These are phyloP conservation scores for Barnettozyma hawaiiensis DNA, from an alignment of 1,139 yeast genomes.

Conservation along the genomic window DNA sequence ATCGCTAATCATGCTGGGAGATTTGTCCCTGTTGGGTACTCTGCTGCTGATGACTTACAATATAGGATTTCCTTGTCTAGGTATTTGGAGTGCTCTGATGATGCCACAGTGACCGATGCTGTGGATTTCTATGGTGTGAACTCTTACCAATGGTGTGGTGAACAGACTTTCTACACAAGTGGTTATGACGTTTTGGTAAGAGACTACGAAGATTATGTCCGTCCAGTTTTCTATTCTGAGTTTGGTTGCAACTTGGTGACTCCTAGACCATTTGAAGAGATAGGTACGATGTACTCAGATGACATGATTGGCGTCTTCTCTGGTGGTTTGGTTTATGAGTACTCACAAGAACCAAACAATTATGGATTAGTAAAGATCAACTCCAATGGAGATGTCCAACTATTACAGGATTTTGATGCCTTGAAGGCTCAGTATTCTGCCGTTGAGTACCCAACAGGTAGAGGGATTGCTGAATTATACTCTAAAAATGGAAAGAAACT, in stretches of 20 bases:
- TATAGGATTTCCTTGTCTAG: slow-evolving; percentile 72
- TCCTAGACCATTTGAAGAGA: slow-evolving; percentile 81
- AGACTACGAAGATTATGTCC: slow-evolving; percentile 60
- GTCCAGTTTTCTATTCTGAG: slow-evolving; percentile 87
- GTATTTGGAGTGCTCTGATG: slow-evolving; percentile 72
- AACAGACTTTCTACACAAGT: slow-evolving; percentile 71
- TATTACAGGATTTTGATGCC: slow-evolving; percentile 49
- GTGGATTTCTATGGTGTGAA: slow-evolving; percentile 95
- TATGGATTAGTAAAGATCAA: slow-evolving; percentile 77
- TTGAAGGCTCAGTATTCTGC: slow-evolving; percentile 45
- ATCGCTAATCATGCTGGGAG: slow-evolving; percentile 55
- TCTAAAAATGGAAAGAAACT: slow-evolving; percentile 28
- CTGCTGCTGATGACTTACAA: slow-evolving; percentile 88
- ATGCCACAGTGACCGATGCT: slow-evolving; percentile 40
- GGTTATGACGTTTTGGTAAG: slow-evolving; percentile 75
- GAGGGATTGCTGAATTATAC: slow-evolving; percentile 22
- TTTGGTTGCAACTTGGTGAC: slow-evolving; percentile 84
- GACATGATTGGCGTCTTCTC: slow-evolving; percentile 79
- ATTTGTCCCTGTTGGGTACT: slow-evolving; percentile 83
- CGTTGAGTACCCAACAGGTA: slow-evolving; percentile 28
- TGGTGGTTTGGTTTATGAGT: slow-evolving; percentile 93
- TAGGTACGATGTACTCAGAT: slow-evolving; percentile 59
- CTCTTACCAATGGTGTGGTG: slow-evolving; percentile 97
- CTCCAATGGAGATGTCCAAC: slow-evolving; percentile 47
- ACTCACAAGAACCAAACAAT: slow-evolving; percentile 78